phyloP scores from a whole-genome alignment of 371 early-diverging fungal genomes.

The Coemansia sp. region DNA sequence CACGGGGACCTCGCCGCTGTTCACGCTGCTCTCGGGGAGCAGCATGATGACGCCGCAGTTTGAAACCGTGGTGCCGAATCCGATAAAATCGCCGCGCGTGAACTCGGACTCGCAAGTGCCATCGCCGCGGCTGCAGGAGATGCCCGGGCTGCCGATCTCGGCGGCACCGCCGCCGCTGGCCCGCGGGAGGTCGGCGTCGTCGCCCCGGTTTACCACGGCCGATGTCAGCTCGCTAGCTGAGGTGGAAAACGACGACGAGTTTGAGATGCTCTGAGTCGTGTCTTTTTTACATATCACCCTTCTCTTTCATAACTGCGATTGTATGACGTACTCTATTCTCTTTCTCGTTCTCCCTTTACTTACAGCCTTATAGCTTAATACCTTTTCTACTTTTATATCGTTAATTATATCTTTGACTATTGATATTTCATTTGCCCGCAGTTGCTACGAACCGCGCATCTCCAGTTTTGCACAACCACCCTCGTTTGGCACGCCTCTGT shows the following conservation, averaged over 20 bases:
- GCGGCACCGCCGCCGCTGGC: conserved; percentile 21
- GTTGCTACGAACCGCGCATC: too few species aligned
- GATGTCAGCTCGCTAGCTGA: conserved; percentile 9
- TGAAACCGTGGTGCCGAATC: conserved; percentile 33
- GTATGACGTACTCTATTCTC: too few species aligned
- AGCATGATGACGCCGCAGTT: conserved; percentile 49
- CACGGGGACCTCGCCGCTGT: conserved; percentile 49
- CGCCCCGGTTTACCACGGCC: conserved; percentile 35
- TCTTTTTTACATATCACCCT: not conserved
- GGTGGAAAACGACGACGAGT: conserved; percentile 21
- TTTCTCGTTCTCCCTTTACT: too few species aligned
- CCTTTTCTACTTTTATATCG: too few species aligned
- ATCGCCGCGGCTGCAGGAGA: conserved; percentile 25
- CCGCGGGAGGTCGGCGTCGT: conserved; percentile 42
- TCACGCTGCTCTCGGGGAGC: conserved; percentile 49
- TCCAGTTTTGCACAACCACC: too few species aligned
- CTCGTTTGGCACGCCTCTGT: too few species aligned
- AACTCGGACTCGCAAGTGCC: conserved; percentile 38
- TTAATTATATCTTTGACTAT: too few species aligned
- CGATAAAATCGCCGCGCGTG: conserved; percentile 39
- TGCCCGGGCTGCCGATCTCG: conserved; percentile 14
- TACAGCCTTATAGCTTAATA: too few species aligned
- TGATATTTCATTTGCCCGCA: too few species aligned
- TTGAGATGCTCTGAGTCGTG: conserved; percentile 38
- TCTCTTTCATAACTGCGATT: too few species aligned